A percentile compares a stretch with the other conserved stretches of the same genome.
Conservation (phyloP, 495 filamentous ascomycete species). For the Apodospora peruviana region DNA sequence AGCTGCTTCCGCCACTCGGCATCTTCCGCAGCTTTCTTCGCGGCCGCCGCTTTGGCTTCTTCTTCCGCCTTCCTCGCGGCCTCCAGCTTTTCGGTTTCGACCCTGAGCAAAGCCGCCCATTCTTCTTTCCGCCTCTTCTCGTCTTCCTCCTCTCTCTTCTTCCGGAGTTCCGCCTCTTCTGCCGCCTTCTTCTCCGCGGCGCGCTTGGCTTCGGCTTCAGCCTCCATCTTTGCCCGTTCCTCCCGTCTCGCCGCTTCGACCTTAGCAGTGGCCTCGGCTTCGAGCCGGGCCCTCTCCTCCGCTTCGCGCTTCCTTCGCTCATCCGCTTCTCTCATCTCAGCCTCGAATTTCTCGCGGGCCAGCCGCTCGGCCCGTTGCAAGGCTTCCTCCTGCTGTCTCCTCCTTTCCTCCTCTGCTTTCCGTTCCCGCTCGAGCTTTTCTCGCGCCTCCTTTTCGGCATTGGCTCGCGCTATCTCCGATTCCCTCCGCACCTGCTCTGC, state of each 20-base stretch:
- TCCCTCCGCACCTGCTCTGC: not conserved
- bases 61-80: conserved; percentile 34
- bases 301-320: conserved; percentile 9
- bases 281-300: conserved; percentile 27
- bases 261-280: conserved; percentile 23
- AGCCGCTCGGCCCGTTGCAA: conserved; percentile 34
- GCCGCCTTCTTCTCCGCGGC: conserved; percentile 27
- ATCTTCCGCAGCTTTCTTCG: conserved; percentile 41
- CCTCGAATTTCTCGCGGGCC: conserved; percentile 33
- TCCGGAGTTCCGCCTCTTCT: conserved; percentile 19
- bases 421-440: conserved; percentile 33
- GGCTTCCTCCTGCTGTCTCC: conserved; percentile 27
- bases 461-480: not conserved
- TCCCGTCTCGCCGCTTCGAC: conserved; percentile 22
- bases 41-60: conserved; percentile 35
- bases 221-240: conserved; percentile 22
- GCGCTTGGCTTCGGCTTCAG: conserved; percentile 21
- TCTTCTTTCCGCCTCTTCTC: conserved; percentile 44
- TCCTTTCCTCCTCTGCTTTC: conserved; percentile 29
- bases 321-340: not conserved
- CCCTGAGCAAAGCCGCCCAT: conserved; percentile 18
- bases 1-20: conserved; percentile 38
- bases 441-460: conserved; percentile 28
- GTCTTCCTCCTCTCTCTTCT: conserved; percentile 31
- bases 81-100: conserved; percentile 28